Conservation (phyloP, 805 yeast species). For the Schwanniomyces occidentalis region DNA sequence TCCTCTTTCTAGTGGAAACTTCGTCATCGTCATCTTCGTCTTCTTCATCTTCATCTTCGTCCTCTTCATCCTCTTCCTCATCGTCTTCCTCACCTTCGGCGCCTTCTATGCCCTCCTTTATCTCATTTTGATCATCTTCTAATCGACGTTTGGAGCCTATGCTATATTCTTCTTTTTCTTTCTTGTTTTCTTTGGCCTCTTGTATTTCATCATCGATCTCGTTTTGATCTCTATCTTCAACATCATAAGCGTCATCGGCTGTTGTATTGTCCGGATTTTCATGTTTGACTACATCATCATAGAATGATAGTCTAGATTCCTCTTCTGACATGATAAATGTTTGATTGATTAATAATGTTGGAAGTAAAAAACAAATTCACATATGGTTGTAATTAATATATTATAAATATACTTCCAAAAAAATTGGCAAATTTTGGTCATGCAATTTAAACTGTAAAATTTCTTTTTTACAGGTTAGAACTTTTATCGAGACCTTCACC, state of each 20-base stretch:
- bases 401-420: no score
- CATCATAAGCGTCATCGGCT: conserved; percentile 12
- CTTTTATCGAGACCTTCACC: no score
- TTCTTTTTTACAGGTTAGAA: no score
- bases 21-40: conserved; percentile 53
- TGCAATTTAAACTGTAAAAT: no score
- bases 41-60: conserved; percentile 47
- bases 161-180: conserved; percentile 1
- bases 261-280: conserved; percentile 6
- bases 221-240: conserved; percentile 15
- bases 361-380: no score
- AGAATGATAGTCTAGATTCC: conserved; percentile 6
- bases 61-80: conserved; percentile 37
- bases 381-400: no score
- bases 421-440: no score
- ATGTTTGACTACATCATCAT: conserved; percentile 8
- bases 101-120: conserved; percentile 13
- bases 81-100: conserved; percentile 17
- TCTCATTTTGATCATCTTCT: conserved; percentile 11
- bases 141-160: conserved; percentile 9
- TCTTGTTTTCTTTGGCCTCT: conserved; percentile 12
- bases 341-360: no score
- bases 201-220: conserved; percentile 17
- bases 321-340: conserved; percentile 11
- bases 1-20: conserved; percentile 51